phyloP scores from a whole-genome alignment of 345 rosid genomes.

The Citrus maxima region DNA sequence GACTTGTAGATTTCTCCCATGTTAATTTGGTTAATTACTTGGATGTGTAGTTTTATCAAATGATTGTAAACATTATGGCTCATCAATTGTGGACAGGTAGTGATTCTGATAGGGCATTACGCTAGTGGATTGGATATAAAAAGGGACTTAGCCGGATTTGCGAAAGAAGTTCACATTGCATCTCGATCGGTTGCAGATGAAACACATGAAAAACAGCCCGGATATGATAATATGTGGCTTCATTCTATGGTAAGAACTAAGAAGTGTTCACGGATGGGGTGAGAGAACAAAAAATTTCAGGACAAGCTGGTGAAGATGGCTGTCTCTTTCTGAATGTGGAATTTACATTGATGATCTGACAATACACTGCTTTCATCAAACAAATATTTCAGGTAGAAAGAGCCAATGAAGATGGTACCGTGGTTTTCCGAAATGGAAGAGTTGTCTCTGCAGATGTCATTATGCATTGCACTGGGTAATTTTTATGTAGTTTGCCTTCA shows the following conservation, averaged over 20 bases:
- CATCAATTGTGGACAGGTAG: conserved; percentile 40
- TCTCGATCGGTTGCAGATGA: conserved; percentile 52
- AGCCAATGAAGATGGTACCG: conserved; percentile 56
- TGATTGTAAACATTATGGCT: neutral
- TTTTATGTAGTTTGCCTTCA: neutral
- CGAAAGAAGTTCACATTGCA: conserved; percentile 80
- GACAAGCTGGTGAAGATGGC: neutral
- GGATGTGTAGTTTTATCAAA: too few species aligned
- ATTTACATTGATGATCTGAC: conserved; percentile 7
- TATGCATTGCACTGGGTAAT: conserved; percentile 81
- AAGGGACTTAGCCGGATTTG: conserved; percentile 55
- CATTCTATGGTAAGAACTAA: conserved; percentile 79
- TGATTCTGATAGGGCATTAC: conserved; percentile 67
- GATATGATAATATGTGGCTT: conserved; percentile 56
- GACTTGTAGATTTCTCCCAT: too few species aligned
- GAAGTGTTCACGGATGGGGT: neutral
- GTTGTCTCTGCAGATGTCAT: conserved; percentile 46
- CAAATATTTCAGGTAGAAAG: conserved; percentile 51
- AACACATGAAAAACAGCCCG: conserved; percentile 35
- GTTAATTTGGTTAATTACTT: too few species aligned
- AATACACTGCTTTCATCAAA: neutral
- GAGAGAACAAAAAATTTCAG: too few species aligned
- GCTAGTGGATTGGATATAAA: conserved; percentile 76
- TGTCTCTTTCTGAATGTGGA: neutral
- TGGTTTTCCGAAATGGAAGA: conserved; percentile 56